Evolutionary conservation across 2,329 filamentous ascomycete genomes (phyloP).

Genomic region (Cercospora sp.): DNA sequence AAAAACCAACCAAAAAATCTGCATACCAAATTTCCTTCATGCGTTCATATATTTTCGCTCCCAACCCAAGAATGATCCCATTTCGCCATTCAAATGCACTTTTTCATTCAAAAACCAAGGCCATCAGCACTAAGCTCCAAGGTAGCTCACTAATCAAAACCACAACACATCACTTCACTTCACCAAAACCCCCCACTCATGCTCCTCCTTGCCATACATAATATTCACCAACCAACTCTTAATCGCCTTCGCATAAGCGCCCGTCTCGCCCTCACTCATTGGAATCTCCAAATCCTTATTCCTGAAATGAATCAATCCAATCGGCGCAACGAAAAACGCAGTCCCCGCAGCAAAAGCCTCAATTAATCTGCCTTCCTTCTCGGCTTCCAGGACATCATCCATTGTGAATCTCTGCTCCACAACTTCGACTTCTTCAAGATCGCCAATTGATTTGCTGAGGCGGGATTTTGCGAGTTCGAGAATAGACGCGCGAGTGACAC

Average conservation of each 20-base stretch:
- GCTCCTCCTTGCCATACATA: conserved; percentile 50
- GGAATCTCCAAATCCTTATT: conserved; percentile 47
- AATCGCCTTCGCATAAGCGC: conserved; percentile 45
- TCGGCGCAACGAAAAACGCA: conserved; percentile 58
- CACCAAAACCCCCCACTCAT: conserved; percentile 47
- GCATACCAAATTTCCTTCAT: no score
- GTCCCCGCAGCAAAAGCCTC: conserved; percentile 88
- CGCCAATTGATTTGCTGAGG: conserved; percentile 43
- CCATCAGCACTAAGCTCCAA: background rate
- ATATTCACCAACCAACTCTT: conserved; percentile 52
- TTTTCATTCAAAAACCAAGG: background rate
- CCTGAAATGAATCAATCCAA: conserved; percentile 49
- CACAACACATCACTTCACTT: background rate
- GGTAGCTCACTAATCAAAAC: background rate
- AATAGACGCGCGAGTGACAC: conserved; percentile 80
- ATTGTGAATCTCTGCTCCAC: conserved; percentile 84
- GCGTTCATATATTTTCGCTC: background rate
- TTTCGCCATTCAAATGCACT: background rate
- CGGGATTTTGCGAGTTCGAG: conserved; percentile 69
- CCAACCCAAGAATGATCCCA: background rate
- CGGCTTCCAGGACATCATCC: conserved; percentile 69
- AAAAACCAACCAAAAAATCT: no score
- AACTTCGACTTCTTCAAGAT: conserved; percentile 58
- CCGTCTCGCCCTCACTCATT: conserved; percentile 43
- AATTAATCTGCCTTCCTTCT: conserved; percentile 71